Conservation (phyloP, 257 asterid species). For the Mitragyna speciosa region DNA sequence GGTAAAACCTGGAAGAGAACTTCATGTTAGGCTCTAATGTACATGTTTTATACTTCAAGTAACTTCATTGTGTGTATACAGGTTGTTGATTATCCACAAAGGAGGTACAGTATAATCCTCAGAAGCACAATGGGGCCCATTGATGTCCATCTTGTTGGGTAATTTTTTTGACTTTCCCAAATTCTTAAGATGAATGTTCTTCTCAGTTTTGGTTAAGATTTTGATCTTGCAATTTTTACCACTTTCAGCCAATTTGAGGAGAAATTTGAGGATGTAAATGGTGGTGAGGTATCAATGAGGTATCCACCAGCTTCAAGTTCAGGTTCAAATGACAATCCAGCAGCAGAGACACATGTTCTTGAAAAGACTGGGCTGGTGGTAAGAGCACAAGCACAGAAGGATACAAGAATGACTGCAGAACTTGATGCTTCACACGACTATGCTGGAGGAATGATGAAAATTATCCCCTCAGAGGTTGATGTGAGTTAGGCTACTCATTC, state of each 20-base stretch:
- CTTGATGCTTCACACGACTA: conserved; percentile 56
- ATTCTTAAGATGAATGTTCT: background rate
- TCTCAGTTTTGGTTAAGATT: background rate
- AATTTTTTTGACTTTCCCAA: conserved; percentile 8
- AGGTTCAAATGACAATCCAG: conserved; percentile 53
- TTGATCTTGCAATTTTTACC: conserved; percentile 8
- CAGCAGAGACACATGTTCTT: conserved; percentile 32
- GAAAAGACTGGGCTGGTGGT: conserved; percentile 36
- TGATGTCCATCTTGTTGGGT: conserved; percentile 98
- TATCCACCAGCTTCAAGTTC: conserved; percentile 62
- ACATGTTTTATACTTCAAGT: conserved; percentile 26
- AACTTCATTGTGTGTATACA: conserved; percentile 27
- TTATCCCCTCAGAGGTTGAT: conserved; percentile 73
- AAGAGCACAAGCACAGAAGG: conserved; percentile 50
- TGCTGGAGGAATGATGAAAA: conserved; percentile 75
- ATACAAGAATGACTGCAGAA: conserved; percentile 34
- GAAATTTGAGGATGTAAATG: conserved; percentile 77
- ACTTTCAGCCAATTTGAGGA: conserved; percentile 82
- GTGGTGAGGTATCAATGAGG: conserved; percentile 51
- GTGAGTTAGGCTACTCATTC: conserved; percentile 42
- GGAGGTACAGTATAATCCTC: conserved; percentile 92
- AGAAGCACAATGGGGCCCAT: conserved; percentile 98
- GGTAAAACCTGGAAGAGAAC: conserved; percentile 41
- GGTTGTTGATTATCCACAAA: conserved; percentile 90
- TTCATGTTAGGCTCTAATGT: conserved; percentile 17